A percentile compares a stretch with the other conserved stretches of the same genome.
These are phyloP conservation scores for Sporopachydermia quercuum DNA, from an alignment of 805 yeast species.

Conservation along the genomic window DNA sequence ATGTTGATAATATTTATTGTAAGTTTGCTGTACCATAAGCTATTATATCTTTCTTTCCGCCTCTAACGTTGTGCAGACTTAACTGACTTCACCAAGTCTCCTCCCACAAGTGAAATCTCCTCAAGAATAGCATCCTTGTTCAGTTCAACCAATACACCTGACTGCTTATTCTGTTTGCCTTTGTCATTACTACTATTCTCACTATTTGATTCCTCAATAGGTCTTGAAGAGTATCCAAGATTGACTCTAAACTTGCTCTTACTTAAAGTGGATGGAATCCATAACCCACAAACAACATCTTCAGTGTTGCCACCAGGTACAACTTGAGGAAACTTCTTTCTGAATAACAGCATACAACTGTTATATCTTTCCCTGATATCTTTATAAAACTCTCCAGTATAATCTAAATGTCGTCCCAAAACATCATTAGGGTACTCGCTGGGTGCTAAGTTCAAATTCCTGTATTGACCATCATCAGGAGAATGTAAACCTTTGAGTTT, in stretches of 20 bases:
- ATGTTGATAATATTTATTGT: too few species aligned
- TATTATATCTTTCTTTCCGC: too few species aligned
- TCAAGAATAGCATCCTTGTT: conserved; percentile 60
- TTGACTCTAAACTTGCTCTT: conserved; percentile 67
- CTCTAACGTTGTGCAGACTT: too few species aligned
- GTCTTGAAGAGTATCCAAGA: conserved; percentile 58
- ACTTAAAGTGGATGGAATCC: conserved; percentile 49
- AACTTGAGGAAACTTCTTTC: conserved; percentile 28
- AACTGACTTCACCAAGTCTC: conserved; percentile 36
- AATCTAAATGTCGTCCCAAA: conserved; percentile 38
- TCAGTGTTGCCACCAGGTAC: conserved; percentile 37
- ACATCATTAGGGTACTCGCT: conserved; percentile 16
- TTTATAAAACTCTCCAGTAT: conserved; percentile 39
- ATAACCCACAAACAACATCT: conserved; percentile 64
- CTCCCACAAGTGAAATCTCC: conserved; percentile 58
- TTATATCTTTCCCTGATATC: conserved; percentile 52
- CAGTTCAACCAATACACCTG: conserved; percentile 31
- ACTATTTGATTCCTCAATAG: conserved; percentile 26
- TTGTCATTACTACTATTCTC: conserved; percentile 5
- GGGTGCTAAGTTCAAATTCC: conserved; percentile 27
- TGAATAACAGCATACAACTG: conserved; percentile 56
- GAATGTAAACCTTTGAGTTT: conserved; percentile 42
- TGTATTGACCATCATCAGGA: conserved; percentile 23
- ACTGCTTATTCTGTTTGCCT: conserved; percentile 22
- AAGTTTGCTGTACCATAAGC: too few species aligned